These are phyloP conservation scores for Fusarium domesticum DNA, from an alignment of 2,329 filamentous ascomycete genomes.

Conservation along the genomic window DNA sequence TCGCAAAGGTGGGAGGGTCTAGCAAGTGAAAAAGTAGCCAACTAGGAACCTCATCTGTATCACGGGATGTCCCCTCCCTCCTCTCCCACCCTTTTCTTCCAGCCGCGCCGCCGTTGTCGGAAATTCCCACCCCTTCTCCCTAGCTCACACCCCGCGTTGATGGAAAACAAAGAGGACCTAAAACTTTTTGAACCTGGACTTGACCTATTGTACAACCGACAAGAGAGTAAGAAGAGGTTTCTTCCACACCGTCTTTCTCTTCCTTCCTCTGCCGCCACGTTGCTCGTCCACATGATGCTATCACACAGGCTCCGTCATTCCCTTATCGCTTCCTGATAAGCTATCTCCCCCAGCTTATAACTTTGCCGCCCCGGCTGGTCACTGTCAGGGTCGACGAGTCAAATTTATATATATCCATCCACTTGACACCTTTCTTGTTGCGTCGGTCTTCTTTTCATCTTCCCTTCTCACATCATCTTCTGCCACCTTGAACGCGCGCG, in stretches of 20 bases:
- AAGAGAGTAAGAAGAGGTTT: too few species aligned
- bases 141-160: background rate
- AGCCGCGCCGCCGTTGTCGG: slow-evolving; percentile 16
- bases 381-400: background rate
- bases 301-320: too few species aligned
- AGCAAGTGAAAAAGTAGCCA: too few species aligned
- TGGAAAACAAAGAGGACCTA: slow-evolving; percentile 2
- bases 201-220: background rate
- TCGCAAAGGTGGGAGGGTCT: too few species aligned
- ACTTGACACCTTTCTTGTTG: background rate
- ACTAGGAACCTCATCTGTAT: slow-evolving; percentile 1
- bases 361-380: background rate
- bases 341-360: background rate
- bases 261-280: background rate
- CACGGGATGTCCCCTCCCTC: slow-evolving; percentile 1
- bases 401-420: background rate
- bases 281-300: too few species aligned
- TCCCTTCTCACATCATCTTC: background rate
- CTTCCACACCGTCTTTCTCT: background rate
- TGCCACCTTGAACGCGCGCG: background rate
- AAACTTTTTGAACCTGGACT: background rate
- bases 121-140: background rate
- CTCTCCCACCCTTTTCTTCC: background rate
- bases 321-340: background rate
- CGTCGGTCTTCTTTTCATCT: background rate